Percentiles rank a stretch among this genome's conserved stretches.
Evolutionary conservation across 148 eudicot genomes (phyloP).

Genomic region (Hydrangea macrophylla): DNA sequence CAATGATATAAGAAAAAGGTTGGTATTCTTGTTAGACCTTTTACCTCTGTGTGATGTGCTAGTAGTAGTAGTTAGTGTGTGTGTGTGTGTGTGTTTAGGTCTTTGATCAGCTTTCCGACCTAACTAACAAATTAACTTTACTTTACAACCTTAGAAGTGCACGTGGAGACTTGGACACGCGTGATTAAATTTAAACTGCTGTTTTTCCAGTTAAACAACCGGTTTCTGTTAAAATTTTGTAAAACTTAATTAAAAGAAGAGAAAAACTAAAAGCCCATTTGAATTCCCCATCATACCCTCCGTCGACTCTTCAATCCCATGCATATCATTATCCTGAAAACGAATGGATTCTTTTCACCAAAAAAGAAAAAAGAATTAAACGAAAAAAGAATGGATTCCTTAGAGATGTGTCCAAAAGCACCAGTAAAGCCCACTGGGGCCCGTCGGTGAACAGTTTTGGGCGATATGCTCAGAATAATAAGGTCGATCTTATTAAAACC

Average conservation of each 20-base stretch:
- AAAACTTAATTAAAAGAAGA: neutral
- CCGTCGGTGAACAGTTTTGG: too few species aligned
- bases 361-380: too few species aligned
- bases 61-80: too few species aligned
- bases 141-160: conserved; percentile 8
- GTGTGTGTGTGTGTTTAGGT: conserved; percentile 26
- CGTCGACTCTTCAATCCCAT: too few species aligned
- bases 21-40: conserved; percentile 32
- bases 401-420: too few species aligned
- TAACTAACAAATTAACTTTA: conserved; percentile 21
- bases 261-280: neutral
- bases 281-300: neutral
- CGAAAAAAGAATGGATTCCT: too few species aligned
- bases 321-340: too few species aligned
- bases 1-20: conserved; percentile 11
- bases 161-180: conserved; percentile 5
- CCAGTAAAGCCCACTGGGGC: too few species aligned
- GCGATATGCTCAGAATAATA: too few species aligned
- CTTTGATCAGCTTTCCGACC: conserved; percentile 31
- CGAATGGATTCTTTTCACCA: too few species aligned
- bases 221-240: neutral
- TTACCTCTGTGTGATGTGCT: conserved; percentile 12
- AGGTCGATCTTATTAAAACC: too few species aligned
- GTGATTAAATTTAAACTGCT: neutral
- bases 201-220: neutral